Conservation (phyloP, 2,329 filamentous ascomycete species). For the Hypoxylon sp. region DNA sequence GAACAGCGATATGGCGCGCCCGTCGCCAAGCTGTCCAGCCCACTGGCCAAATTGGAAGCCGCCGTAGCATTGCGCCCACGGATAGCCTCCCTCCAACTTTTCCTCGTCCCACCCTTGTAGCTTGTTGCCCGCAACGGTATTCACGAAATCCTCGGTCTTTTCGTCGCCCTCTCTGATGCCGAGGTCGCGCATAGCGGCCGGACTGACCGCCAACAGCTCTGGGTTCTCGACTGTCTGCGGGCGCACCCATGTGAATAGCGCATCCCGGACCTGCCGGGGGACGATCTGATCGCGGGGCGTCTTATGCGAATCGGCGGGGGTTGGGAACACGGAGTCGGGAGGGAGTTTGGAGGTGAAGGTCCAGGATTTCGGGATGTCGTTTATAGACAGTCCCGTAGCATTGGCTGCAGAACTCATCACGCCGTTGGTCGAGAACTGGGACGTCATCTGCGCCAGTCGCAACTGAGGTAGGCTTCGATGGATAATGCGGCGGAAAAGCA, state of each 20-base stretch:
- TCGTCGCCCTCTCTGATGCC: constrained; percentile 78
- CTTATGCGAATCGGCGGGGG: constrained; percentile 82
- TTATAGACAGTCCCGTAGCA: constrained; percentile 53
- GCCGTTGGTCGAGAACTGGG: constrained; percentile 51
- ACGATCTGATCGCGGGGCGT: constrained; percentile 81
- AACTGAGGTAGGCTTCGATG: constrained; percentile 50
- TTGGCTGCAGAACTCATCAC: constrained; percentile 34
- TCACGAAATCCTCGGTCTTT: constrained; percentile 77
- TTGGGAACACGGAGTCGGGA: constrained; percentile 81
- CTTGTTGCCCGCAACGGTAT: constrained; percentile 84
- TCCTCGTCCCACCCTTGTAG: constrained; percentile 82
- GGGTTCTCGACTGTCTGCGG: constrained; percentile 79
- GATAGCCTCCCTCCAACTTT: constrained; percentile 79
- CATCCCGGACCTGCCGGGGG: constrained; percentile 85
- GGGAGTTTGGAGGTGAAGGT: constrained; percentile 76
- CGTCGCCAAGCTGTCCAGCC: constrained; percentile 96
- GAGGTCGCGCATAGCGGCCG: constrained; percentile 82
- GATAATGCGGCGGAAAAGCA: constrained; percentile 53
- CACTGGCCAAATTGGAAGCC: constrained; percentile 85
- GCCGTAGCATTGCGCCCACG: constrained; percentile 98
- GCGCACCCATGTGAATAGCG: constrained; percentile 90
- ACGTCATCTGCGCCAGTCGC: constrained; percentile 52
- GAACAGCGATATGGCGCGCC: constrained; percentile 92
- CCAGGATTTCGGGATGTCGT: constrained; percentile 74
- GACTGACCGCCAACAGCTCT: constrained; percentile 85